Percentiles rank a stretch among this genome's conserved stretches.
Evolutionary conservation across 805 yeast species (phyloP).

Genomic region (Ogataea philodendri): DNA sequence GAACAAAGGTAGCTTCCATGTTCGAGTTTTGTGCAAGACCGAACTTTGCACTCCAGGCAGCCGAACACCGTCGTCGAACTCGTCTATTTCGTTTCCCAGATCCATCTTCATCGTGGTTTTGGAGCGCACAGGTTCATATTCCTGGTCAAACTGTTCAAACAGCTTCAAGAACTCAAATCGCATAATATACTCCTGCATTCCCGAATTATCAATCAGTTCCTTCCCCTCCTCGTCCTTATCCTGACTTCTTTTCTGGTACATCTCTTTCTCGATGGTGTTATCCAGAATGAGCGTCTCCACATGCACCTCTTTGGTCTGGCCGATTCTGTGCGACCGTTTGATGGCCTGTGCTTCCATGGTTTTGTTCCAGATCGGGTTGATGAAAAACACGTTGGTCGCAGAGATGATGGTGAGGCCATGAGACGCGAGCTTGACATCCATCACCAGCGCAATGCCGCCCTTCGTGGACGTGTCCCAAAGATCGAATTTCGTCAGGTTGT

Average conservation of each 20-base stretch:
- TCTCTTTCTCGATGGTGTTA: constrained; percentile 67
- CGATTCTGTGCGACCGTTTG: constrained; percentile 75
- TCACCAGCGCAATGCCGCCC: constrained; percentile 54
- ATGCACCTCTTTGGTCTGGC: constrained; percentile 58
- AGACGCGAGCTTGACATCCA: constrained; percentile 67
- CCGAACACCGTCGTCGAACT: constrained; percentile 22
- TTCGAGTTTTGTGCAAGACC: constrained; percentile 12
- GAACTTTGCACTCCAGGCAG: constrained; percentile 17
- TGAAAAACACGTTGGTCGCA: constrained; percentile 66
- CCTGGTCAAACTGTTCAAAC: constrained; percentile 32
- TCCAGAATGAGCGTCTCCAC: constrained; percentile 67
- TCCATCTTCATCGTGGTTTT: constrained; percentile 16
- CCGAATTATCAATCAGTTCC: constrained; percentile 56
- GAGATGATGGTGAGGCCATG: constrained; percentile 68
- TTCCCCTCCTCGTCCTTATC: constrained; percentile 21
- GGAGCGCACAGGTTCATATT: constrained; percentile 38
- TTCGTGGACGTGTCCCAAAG: constrained; percentile 39
- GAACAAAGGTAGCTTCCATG: constrained; percentile 41
- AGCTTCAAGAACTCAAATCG: constrained; percentile 46
- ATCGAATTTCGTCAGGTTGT: constrained; percentile 51
- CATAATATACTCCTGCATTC: constrained; percentile 55
- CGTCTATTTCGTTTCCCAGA: constrained; percentile 11
- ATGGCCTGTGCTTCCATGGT: constrained; percentile 74
- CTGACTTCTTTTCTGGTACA: constrained; percentile 42
- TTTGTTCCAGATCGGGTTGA: constrained; percentile 71